Percentiles rank a stretch among this genome's conserved stretches.
phyloP scores from a whole-genome alignment of 2,329 filamentous ascomycete species.

The Tolypocladium endophyticum region DNA sequence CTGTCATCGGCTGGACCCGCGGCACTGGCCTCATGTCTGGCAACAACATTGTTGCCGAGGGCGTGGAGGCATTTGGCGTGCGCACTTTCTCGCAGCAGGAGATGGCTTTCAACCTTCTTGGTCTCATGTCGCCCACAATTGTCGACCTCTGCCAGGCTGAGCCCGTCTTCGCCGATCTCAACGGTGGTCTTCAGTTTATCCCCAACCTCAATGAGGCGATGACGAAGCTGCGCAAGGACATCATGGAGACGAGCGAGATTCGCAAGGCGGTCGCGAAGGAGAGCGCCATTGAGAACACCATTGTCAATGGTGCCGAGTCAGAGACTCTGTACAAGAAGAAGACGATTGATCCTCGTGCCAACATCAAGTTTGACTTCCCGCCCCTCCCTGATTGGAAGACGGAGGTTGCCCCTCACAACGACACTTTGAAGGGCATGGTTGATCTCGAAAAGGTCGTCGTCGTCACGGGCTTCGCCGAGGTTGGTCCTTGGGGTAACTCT shows the following conservation, averaged over 20 bases:
- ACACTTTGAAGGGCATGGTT: constrained; percentile 90
- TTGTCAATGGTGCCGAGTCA: constrained; percentile 87
- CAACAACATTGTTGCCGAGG: constrained; percentile 96
- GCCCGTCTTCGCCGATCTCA: constrained; percentile 93
- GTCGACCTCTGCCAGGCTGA: constrained; percentile 93
- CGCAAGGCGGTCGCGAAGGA: constrained; percentile 91
- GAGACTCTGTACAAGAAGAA: constrained; percentile 94
- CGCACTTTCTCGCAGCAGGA: constrained; percentile 98
- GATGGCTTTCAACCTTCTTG: constrained; percentile 98
- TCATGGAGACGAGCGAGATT: constrained; percentile 90
- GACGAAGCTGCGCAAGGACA: constrained; percentile 85
- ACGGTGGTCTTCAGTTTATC: constrained; percentile 95
- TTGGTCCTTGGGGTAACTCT: constrained; percentile 97
- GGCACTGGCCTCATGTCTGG: constrained; percentile 96
- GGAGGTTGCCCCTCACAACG: constrained; percentile 81
- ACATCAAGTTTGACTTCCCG: constrained; percentile 97
- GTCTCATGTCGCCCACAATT: constrained; percentile 87
- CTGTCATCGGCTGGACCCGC: constrained; percentile 97
- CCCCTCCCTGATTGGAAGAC: constrained; percentile 81
- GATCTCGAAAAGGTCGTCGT: constrained; percentile 97
- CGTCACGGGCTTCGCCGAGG: constrained; percentile 90
- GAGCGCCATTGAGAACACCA: constrained; percentile 91
- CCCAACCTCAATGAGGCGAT: constrained; percentile 91
- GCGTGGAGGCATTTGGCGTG: constrained; percentile 91
- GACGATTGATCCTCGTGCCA: constrained; percentile 84